These are phyloP conservation scores for Phytophthora multivora DNA, from an alignment of 352 stramenopile genomes.

Conservation along the genomic window DNA sequence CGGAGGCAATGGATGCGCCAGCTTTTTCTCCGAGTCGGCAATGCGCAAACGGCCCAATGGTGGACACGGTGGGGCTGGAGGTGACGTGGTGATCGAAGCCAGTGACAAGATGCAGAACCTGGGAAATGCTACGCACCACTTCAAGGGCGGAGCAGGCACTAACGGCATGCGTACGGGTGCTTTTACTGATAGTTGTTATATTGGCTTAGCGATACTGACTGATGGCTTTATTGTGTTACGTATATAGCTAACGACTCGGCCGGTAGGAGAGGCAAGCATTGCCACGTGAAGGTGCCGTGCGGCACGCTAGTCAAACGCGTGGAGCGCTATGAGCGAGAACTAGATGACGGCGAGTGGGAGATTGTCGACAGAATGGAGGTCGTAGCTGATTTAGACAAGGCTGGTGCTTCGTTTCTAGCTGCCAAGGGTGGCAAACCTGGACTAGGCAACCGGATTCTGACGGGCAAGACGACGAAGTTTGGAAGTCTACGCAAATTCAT, in stretches of 20 bases:
- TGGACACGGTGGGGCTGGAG: slow-evolving; percentile 82
- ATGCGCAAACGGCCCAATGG: slow-evolving; percentile 84
- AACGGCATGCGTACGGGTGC: slow-evolving; percentile 85
- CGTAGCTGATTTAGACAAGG: slow-evolving; percentile 78
- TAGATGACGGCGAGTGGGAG: slow-evolving; percentile 79
- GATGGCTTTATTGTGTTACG: not conserved
- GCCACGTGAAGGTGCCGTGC: slow-evolving; percentile 81
- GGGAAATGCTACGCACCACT: slow-evolving; percentile 85
- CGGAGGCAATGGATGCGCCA: slow-evolving; percentile 88
- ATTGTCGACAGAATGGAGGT: slow-evolving; percentile 82
- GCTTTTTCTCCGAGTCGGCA: slow-evolving; percentile 83
- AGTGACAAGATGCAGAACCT: slow-evolving; percentile 84
- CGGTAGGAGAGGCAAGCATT: slow-evolving; percentile 79
- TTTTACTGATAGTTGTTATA: not conserved
- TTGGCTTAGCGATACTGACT: slow-evolving; percentile 6
- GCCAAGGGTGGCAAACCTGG: slow-evolving; percentile 84
- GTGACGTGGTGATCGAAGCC: slow-evolving; percentile 78
- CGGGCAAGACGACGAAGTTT: slow-evolving; percentile 83
- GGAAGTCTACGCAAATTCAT: slow-evolving; percentile 85
- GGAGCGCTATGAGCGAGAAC: slow-evolving; percentile 75
- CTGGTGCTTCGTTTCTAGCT: slow-evolving; percentile 71
- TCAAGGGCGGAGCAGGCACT: slow-evolving; percentile 71
- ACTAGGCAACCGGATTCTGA: slow-evolving; percentile 85
- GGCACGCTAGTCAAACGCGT: slow-evolving; percentile 90
- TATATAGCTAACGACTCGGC: slow-evolving; percentile 76